Evolutionary conservation across 1,284 basidiomycete species (phyloP).

Genomic region (Flammula alnicola): DNA sequence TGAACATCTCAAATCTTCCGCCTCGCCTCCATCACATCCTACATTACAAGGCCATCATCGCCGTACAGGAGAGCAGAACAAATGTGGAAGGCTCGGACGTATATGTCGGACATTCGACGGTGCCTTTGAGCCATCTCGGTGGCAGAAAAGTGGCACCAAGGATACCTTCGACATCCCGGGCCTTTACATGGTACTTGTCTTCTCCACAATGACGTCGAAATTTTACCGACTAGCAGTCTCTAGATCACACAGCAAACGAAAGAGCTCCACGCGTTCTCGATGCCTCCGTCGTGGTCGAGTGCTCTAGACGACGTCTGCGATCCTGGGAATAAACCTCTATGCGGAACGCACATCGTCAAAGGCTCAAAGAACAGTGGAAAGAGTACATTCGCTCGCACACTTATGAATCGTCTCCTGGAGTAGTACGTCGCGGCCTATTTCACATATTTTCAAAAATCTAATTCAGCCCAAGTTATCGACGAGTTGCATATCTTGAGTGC

Average conservation of each 20-base stretch:
- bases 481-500: slow-evolving; percentile 89
- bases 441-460: slow-evolving; percentile 25
- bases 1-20: slow-evolving; percentile 44
- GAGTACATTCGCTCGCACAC: slow-evolving; percentile 80
- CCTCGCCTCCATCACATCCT: slow-evolving; percentile 26
- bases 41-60: slow-evolving; percentile 44
- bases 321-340: slow-evolving; percentile 15
- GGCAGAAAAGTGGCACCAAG: slow-evolving; percentile 29
- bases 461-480: slow-evolving; percentile 49
- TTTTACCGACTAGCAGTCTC: slow-evolving; percentile 8
- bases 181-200: slow-evolving; percentile 58
- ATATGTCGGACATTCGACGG: slow-evolving; percentile 66
- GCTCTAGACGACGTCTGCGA: slow-evolving; percentile 42
- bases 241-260: slow-evolving; percentile 47
- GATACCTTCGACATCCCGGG: slow-evolving; percentile 50
- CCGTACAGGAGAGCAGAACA: slow-evolving; percentile 56
- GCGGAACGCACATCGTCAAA: slow-evolving; percentile 64
- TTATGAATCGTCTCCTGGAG: slow-evolving; percentile 74
- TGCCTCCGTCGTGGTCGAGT: slow-evolving; percentile 63
- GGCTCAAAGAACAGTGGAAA: slow-evolving; percentile 91
- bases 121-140: slow-evolving; percentile 54
- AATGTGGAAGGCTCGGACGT: slow-evolving; percentile 67
- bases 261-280: slow-evolving; percentile 50
- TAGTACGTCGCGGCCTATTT: slow-evolving; percentile 42
- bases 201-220: neutral